Base-by-base conservation (phyloP, 495 filamentous ascomycete genomes). In the Pseudevernia furfuracea region DNA sequence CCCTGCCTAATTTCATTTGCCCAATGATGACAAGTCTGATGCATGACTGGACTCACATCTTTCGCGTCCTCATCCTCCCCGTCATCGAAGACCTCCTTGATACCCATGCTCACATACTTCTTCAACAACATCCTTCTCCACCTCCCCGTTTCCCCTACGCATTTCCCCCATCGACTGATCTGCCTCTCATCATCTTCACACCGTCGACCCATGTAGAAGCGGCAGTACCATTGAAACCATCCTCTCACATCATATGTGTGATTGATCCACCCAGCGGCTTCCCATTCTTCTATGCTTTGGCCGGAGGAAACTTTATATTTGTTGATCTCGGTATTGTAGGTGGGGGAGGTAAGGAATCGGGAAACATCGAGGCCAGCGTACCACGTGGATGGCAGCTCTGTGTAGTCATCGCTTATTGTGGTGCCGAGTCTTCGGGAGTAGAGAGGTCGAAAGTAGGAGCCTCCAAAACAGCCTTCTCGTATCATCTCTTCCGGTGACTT, bases 171-270 rank as follows among this genome's bases (percentile, higher is more conserved):
- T 44, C 79, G 62, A 25, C 71, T 68, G 12, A 82, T 71, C 69
- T 82, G 79, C 48, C 78, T 70, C 49, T 77, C 78, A 64, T 82
- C 79, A 59, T 82, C 79, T 6, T 74, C 77, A 39, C 79, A 81
- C 32, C 79, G 69, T 21, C 79, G 64, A 1, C 79, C 79, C 43
- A 72, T 69, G 68, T 75, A 80, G 70, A 80, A 81, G 2, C 78
- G 77, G 52, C 74, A 76, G 61, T 80, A 81, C 79, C 79, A 81
- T 64, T 81, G 79, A 66, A 81, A 80, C 79, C 78, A 80, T 32
- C 79, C 79, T 58, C 79, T 69, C 7, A 79, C 76, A 62, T 80
- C 79, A 38, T 75, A 72, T 19, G 68, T 66, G 62, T 80, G 79
- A 37, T 70, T 69, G 37, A 81, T 81, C 79, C 79, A 82, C 0